phyloP scores from a whole-genome alignment of 331 rosid genomes.

The Quercus phellos region DNA sequence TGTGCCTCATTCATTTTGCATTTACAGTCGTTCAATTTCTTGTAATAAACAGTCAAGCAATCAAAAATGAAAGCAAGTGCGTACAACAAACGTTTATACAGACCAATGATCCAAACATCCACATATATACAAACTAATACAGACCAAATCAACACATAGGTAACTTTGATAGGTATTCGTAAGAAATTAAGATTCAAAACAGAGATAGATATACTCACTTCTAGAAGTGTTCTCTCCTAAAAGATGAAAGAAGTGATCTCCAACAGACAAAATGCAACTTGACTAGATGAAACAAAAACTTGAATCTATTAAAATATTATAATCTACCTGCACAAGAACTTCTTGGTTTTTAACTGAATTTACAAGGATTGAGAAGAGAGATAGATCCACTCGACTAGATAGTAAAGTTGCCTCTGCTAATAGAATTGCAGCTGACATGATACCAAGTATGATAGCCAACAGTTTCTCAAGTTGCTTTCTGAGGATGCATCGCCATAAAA shows the following conservation, averaged over 20 bases:
- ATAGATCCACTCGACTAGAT: conserved; percentile 64
- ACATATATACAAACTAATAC: not conserved
- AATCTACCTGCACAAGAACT: conserved; percentile 83
- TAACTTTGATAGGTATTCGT: not conserved
- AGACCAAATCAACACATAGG: not conserved
- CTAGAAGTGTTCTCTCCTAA: not conserved
- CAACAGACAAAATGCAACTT: not conserved
- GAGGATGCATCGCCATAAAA: conserved; percentile 82
- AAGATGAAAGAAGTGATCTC: not conserved
- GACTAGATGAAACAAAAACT: conserved; percentile 4
- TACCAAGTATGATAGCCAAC: conserved; percentile 67
- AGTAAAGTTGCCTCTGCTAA: conserved; percentile 95
- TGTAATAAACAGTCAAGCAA: not conserved
- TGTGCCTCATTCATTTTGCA: not conserved
- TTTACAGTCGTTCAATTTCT: not conserved
- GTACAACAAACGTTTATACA: not conserved
- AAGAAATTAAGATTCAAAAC: not conserved
- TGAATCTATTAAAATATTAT: not conserved
- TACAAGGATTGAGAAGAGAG: conserved; percentile 86
- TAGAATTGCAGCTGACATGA: conserved; percentile 88
- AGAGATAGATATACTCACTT: not conserved
- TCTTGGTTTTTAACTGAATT: conserved; percentile 70
- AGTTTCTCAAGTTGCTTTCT: conserved; percentile 71
- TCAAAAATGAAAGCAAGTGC: not conserved
- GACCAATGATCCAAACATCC: not conserved